phyloP scores from a whole-genome alignment of 2,329 filamentous ascomycete species.

The Epichloe baconii region DNA sequence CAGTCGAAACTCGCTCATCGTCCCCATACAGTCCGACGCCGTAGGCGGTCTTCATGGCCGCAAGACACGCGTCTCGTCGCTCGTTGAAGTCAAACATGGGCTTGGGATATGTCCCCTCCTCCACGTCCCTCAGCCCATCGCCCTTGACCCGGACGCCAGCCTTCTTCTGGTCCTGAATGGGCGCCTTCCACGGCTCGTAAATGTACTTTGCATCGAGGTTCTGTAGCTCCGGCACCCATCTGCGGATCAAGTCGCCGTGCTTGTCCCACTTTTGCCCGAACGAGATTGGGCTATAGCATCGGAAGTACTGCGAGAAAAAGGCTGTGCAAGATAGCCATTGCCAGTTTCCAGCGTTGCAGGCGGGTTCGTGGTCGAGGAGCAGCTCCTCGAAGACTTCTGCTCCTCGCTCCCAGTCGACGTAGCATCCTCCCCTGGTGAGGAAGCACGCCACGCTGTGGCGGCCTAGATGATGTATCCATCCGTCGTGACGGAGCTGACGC shows the following conservation, averaged over 20 bases:
- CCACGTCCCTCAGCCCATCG: slow-evolving; percentile 30
- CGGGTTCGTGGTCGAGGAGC: slow-evolving; percentile 61
- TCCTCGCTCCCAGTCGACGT: slow-evolving; percentile 66
- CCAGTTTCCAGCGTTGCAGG: slow-evolving; percentile 66
- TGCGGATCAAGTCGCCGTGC: slow-evolving; percentile 48
- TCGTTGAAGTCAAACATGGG: slow-evolving; percentile 66
- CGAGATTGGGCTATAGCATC: slow-evolving; percentile 56
- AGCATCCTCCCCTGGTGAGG: slow-evolving; percentile 66
- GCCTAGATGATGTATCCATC: slow-evolving; percentile 71
- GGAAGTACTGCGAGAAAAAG: slow-evolving; percentile 60
- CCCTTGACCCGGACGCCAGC: slow-evolving; percentile 51
- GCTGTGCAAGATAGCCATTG: slow-evolving; percentile 66
- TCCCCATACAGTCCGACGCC: slow-evolving; percentile 50
- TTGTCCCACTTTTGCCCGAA: slow-evolving; percentile 69
- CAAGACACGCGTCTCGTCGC: slow-evolving; percentile 47
- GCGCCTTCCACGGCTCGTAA: slow-evolving; percentile 69
- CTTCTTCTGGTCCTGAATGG: slow-evolving; percentile 52
- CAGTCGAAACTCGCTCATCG: slow-evolving; percentile 46
- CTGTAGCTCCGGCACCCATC: slow-evolving; percentile 54
- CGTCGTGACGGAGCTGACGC: slow-evolving; percentile 57
- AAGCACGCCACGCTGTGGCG: slow-evolving; percentile 71
- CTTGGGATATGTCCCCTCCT: slow-evolving; percentile 49
- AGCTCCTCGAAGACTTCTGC: slow-evolving; percentile 67
- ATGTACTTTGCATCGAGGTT: slow-evolving; percentile 54
- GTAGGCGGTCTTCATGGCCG: slow-evolving; percentile 60